These are phyloP conservation scores for Heliamphora pulchella DNA, from an alignment of 179 eudicot genomes.

Conservation along the genomic window DNA sequence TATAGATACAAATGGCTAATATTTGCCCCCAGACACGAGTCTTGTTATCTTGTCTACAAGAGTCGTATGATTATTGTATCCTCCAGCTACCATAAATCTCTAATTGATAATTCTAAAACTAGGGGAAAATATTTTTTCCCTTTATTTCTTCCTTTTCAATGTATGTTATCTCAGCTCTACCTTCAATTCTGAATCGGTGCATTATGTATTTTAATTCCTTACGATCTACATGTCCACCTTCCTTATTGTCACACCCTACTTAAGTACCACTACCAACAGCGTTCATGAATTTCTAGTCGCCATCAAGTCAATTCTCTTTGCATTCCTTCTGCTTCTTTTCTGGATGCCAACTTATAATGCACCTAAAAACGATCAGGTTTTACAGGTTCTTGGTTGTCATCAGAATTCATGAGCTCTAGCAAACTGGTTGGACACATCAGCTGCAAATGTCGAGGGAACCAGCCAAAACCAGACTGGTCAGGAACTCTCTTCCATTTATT, in stretches of 20 bases:
- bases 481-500: too few species aligned
- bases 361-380: neutral
- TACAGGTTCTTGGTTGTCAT: neutral
- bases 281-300: neutral
- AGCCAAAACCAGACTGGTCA: too few species aligned
- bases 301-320: neutral
- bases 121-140: neutral
- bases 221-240: neutral
- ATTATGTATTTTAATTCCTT: neutral
- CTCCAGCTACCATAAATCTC: neutral
- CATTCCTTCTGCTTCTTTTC: neutral
- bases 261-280: neutral
- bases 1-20: neutral
- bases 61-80: neutral
- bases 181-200: neutral
- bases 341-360: neutral
- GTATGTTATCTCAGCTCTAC: neutral
- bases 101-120: neutral
- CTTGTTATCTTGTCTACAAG: neutral
- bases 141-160: neutral
- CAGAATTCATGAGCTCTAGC: too few species aligned
- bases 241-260: neutral
- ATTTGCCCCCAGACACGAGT: neutral
- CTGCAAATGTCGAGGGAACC: too few species aligned
- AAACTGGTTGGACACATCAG: too few species aligned